Conservation (phyloP, 768 basidiomycete genomes). For the Asterophora parasitica region DNA sequence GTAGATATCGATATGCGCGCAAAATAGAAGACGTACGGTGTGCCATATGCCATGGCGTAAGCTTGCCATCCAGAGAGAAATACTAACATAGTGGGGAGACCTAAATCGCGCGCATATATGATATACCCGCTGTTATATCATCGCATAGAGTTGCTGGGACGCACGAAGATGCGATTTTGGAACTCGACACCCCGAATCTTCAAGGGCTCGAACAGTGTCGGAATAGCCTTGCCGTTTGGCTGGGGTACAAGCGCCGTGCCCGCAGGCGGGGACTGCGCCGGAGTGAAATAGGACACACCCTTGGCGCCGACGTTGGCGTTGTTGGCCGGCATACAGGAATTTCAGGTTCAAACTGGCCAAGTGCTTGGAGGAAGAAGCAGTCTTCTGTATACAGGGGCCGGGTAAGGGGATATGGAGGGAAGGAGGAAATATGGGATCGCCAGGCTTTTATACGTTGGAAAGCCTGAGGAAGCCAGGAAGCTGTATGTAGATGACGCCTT, state of each 20-base stretch:
- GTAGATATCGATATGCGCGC: not conserved
- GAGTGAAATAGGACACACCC: constrained; percentile 34
- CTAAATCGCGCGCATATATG: constrained; percentile 15
- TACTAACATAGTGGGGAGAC: constrained; percentile 59
- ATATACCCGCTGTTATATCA: no score
- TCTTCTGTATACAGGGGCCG: no score
- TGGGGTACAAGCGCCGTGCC: constrained; percentile 39
- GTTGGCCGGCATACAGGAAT: constrained; percentile 6
- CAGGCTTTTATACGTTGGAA: no score
- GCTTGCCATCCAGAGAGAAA: constrained; percentile 46
- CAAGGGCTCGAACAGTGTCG: constrained; percentile 48
- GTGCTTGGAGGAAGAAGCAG: no score
- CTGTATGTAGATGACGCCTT: no score
- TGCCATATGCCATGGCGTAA: constrained; percentile 54
- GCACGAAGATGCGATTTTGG: constrained; percentile 52
- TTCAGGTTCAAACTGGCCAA: no score
- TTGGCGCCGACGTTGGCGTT: constrained; percentile 17
- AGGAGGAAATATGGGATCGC: no score
- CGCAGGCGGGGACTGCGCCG: constrained; percentile 37
- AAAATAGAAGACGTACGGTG: constrained; percentile 43
- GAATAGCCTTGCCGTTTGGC: constrained; percentile 29
- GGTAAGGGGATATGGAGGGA: no score
- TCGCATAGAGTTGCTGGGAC: not conserved
- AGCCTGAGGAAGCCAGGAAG: no score
- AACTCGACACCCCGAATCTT: constrained; percentile 49